Percentiles rank a stretch among this genome's conserved stretches.
Evolutionary conservation across 805 yeast species (phyloP).

Genomic region (Wickerhamiella occidentalis): DNA sequence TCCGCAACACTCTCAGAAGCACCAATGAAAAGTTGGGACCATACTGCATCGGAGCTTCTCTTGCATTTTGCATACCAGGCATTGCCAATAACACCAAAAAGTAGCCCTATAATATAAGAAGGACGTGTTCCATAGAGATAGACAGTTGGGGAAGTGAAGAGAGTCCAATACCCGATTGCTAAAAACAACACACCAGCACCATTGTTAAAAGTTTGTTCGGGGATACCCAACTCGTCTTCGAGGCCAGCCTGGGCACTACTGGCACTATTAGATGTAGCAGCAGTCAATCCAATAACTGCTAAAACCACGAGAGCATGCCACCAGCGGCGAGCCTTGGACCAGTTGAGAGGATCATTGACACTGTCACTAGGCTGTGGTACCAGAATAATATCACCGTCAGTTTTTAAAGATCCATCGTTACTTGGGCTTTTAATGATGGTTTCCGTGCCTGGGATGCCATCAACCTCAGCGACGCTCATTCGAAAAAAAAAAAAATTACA

Average conservation of each 20-base stretch:
- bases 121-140: slow-evolving; percentile 57
- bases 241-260: slow-evolving; percentile 58
- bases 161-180: slow-evolving; percentile 54
- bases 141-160: slow-evolving; percentile 55
- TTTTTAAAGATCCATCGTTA: slow-evolving; percentile 11
- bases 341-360: slow-evolving; percentile 60
- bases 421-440: slow-evolving; percentile 28
- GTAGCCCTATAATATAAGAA: slow-evolving; percentile 48
- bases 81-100: slow-evolving; percentile 51
- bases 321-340: slow-evolving; percentile 41
- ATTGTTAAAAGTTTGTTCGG: slow-evolving; percentile 58
- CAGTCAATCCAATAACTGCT: slow-evolving; percentile 35
- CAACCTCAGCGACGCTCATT: slow-evolving; percentile 3
- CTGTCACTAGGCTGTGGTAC: slow-evolving; percentile 57
- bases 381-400: slow-evolving; percentile 36
- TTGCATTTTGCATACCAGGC: slow-evolving; percentile 56
- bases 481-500: not conserved
- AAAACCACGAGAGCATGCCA: slow-evolving; percentile 31
- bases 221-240: slow-evolving; percentile 48
- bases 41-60: slow-evolving; percentile 47
- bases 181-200: slow-evolving; percentile 71
- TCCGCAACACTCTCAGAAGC: slow-evolving; percentile 74
- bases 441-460: slow-evolving; percentile 22
- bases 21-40: slow-evolving; percentile 75
- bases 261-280: slow-evolving; percentile 57